Evolutionary conservation across 192 early-diverging fungal species (phyloP), one percentile per base, ranked within the genome.

Genomic region (Rhizophagus clarus): DNA sequence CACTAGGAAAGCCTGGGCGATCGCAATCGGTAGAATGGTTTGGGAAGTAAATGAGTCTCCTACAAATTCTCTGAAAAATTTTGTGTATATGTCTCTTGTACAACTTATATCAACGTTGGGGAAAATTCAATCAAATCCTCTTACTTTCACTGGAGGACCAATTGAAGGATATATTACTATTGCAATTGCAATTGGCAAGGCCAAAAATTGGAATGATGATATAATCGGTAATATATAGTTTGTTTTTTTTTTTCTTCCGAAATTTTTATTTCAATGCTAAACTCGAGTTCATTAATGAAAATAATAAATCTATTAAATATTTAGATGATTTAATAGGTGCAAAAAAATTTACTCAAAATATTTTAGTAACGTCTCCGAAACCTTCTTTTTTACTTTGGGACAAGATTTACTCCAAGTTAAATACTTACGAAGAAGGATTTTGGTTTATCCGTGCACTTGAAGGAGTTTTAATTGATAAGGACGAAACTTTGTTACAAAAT

Each of bases 301-400:
- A n/a, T 26, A 24, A 24, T 29, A 11, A 64, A 29, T 26, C 5
- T 12, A 12, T 11, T 8, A 28, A 64, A 64, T 28, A 64, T 64
- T 5, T 76, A 79, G 77, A 70, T 56, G 10, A 29, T 31, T 79
- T 79, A 28, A 51, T 79, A 2, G 47, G 61, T 0, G 49, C 81
- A 60, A 78, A 77, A n/a, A 81, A 86, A 60, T 77, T 83, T 12
- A 67, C 79, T 61, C 82, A 86, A 69, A 81, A 84, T 2, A 72
- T 88, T 8, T 74, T 88, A 61, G 75, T 82, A 5, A 78, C 83
- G 31, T 80, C 79, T 7, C 82, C 89, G 22, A 90, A 93, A 73
- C 92, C 91, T 70, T 94, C 94, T 8, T 93, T 93, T 67, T 85
- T 95, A 14, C 82, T 96, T 56, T 93, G 92, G 89, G 95, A 97